Evolutionary conservation across 2,329 filamentous ascomycete species (phyloP).

Genomic region (Penicillium sumatraense): DNA sequence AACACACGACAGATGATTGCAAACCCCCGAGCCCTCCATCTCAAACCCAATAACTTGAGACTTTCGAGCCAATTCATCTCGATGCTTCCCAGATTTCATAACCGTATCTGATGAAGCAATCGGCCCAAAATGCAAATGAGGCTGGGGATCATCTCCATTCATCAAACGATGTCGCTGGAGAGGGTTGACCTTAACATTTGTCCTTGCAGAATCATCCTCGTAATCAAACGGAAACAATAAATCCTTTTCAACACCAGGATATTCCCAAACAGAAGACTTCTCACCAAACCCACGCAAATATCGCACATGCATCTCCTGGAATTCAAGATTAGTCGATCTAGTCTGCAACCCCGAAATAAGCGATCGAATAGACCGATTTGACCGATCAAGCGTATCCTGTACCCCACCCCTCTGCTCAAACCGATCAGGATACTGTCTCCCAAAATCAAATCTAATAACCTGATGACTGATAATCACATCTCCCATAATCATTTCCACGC

Average conservation of each 20-base stretch:
- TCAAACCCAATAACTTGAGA: constrained; percentile 19
- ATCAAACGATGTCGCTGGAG: not conserved
- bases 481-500: not conserved
- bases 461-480: constrained; percentile 8
- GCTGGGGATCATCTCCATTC: not conserved
- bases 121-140: not conserved
- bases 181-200: not conserved
- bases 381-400: constrained; percentile 1
- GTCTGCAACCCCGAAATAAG: not conserved
- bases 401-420: not conserved
- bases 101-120: not conserved
- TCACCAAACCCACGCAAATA: not conserved
- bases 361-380: not conserved
- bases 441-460: constrained; percentile 5
- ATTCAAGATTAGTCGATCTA: not conserved
- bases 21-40: constrained; percentile 21
- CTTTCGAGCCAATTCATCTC: not conserved
- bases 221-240: not conserved
- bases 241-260: not conserved
- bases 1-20: constrained; percentile 20
- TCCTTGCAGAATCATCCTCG: not conserved
- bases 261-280: not conserved
- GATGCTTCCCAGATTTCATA: constrained; percentile 3
- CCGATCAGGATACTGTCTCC: constrained; percentile 1
- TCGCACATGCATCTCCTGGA: not conserved